Evolutionary conservation across 2,329 filamentous ascomycete species (phyloP).

Genomic region (Didymella arachidicola): DNA sequence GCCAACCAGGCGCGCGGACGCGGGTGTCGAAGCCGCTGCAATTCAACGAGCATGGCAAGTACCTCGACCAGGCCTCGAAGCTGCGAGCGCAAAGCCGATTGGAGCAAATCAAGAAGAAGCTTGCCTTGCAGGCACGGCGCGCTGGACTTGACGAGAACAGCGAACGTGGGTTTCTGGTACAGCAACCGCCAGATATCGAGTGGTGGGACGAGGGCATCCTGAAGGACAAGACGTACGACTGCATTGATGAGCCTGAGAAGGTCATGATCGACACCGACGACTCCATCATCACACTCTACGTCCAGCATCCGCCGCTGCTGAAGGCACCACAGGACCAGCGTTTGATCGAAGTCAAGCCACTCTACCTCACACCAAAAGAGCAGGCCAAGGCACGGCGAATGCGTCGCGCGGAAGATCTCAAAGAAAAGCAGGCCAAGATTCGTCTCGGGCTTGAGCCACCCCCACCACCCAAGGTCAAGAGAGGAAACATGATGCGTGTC

Average conservation of each 20-base stretch:
- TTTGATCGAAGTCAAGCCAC: constrained; percentile 79
- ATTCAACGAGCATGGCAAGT: constrained; percentile 97
- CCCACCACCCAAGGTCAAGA: constrained; percentile 94
- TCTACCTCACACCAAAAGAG: constrained; percentile 91
- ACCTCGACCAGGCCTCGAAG: constrained; percentile 91
- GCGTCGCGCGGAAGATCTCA: constrained; percentile 88
- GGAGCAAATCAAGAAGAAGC: constrained; percentile 93
- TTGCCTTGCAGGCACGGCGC: constrained; percentile 85
- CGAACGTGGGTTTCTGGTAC: constrained; percentile 88
- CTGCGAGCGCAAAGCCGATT: constrained; percentile 85
- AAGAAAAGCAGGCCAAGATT: constrained; percentile 97
- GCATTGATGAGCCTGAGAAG: constrained; percentile 68
- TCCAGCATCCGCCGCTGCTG: constrained; percentile 91
- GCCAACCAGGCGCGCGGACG: constrained; percentile 58
- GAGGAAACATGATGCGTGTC: constrained; percentile 96
- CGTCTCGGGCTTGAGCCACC: constrained; percentile 87
- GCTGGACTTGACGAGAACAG: constrained; percentile 94
- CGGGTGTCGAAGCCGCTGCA: constrained; percentile 78
- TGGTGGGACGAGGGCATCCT: constrained; percentile 97
- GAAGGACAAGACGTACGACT: constrained; percentile 75
- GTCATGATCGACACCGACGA: constrained; percentile 81
- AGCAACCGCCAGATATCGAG: constrained; percentile 85
- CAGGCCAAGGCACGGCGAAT: constrained; percentile 90
- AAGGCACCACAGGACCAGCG: constrained; percentile 92
- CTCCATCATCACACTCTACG: constrained; percentile 85